A percentile compares a stretch with the other conserved stretches of the same genome.
These are phyloP conservation scores for Lecanoromycetidae sp. DNA, from an alignment of 2,329 filamentous ascomycete genomes.

Conservation along the genomic window DNA sequence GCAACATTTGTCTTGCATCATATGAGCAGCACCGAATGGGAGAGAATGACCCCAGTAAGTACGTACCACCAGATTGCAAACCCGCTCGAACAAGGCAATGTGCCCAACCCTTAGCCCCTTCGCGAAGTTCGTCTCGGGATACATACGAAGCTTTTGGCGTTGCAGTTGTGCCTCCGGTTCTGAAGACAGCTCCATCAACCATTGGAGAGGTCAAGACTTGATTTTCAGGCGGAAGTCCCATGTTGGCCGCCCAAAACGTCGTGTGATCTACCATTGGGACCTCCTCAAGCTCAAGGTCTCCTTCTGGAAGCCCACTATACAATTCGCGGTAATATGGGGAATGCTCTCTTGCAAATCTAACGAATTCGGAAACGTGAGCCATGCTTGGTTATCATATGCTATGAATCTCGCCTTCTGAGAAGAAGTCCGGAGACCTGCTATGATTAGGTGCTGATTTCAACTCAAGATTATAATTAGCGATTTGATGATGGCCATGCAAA, in stretches of 20 bases:
- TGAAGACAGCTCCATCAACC: not conserved
- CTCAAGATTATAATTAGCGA: no score
- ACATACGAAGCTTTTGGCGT: not conserved
- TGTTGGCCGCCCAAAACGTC: not conserved
- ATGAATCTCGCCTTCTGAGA: no score
- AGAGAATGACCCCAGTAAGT: no score
- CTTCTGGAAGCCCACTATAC: not conserved
- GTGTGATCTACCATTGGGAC: not conserved
- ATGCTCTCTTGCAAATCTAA: not conserved
- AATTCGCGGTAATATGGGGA: not conserved
- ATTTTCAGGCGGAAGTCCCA: not conserved
- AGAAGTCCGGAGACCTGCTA: no score
- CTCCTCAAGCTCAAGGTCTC: not conserved
- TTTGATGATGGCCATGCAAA: no score
- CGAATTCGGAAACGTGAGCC: not conserved
- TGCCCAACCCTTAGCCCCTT: not conserved
- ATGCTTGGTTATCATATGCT: no score
- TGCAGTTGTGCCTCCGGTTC: constrained; percentile 1
- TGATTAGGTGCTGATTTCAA: no score
- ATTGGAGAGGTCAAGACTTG: not conserved
- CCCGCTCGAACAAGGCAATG: not conserved
- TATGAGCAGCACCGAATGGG: no score
- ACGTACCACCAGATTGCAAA: not conserved
- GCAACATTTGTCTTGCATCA: no score
- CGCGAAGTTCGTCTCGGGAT: not conserved